Conservation (phyloP, 1,139 yeast genomes). For the Geotrichum citri-aurantii region DNA sequence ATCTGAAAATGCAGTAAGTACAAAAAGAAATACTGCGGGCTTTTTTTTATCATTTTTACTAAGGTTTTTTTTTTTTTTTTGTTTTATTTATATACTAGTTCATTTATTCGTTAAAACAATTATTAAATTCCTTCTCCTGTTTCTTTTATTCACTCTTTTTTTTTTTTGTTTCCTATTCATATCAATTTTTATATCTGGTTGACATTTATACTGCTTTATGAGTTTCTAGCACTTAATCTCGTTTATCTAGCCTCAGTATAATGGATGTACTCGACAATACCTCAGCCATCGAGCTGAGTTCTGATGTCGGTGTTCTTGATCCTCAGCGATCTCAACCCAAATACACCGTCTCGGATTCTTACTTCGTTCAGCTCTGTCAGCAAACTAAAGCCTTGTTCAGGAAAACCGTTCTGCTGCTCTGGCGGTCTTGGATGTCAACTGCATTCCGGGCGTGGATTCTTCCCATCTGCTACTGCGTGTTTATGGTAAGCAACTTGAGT, state of each 20-base stretch:
- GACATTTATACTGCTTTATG: background rate
- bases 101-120: too few species aligned
- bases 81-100: too few species aligned
- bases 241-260: background rate
- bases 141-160: too few species aligned
- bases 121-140: too few species aligned
- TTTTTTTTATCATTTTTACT: too few species aligned
- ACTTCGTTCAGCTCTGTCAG: background rate
- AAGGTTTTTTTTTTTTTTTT: too few species aligned
- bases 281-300: background rate
- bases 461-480: slow-evolving; percentile 32
- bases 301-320: background rate
- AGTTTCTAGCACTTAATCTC: background rate
- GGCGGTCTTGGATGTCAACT: slow-evolving; percentile 33
- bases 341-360: background rate
- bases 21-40: too few species aligned
- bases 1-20: too few species aligned
- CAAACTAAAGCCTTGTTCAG: slow-evolving; percentile 24
- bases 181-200: background rate
- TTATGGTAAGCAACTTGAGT: slow-evolving; percentile 28
- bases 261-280: background rate
- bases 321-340: background rate
- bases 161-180: too few species aligned
- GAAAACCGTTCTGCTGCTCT: slow-evolving; percentile 28
- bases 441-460: slow-evolving; percentile 31